Evolutionary conservation across 2,329 filamentous ascomycete genomes (phyloP), one percentile per base, ranked within the genome.

Genomic region (Calycina herbarum): DNA sequence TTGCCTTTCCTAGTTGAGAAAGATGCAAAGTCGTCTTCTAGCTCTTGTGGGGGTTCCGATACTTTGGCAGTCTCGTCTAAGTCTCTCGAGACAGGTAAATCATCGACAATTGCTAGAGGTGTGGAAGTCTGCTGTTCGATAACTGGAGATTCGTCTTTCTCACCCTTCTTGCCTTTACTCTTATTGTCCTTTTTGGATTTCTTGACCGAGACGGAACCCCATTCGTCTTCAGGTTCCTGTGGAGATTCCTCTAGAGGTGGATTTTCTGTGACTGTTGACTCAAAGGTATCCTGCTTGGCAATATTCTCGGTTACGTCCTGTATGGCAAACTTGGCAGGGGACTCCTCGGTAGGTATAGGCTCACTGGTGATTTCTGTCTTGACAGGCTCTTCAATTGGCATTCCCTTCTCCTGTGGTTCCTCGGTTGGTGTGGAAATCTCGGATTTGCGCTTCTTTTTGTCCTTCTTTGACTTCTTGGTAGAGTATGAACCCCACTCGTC

Each of bases 391-490:
- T 64, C 57, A 11, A 61, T 33, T 56, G 68, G 64, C 13, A n/a
- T 33, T 15, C 27, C 27, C 31, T 57, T 57, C 31, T 57, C 54
- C 27, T 29, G 6, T 57, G 29, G 17, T 8, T 62, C 42, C 15
- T 62, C 64, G 5, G 45, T 35, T 24, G 63, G 58, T 29, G 57
- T 42, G 15, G 45, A 56, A 35, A 59, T 29, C 54, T 61, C 51
- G 51, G 62, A 58, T 33, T 67, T 63, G 38, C 61, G 62, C 51
- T 64, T 69, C 42, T 71, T 71, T 72, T 80, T 80, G 5, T 74
- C 73, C 66, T 78, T 67, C 59, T 67, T 65, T 8, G 63, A 57
- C 57, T 67, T 58, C 20, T 65, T 65, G 6, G 57, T 57, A 11
- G 63, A 62, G 29, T 11, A 35, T 27, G 59, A 54, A 6, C 24